Base-by-base conservation (phyloP, 2,329 filamentous ascomycete genomes). In the Pyricularia sp. region DNA sequence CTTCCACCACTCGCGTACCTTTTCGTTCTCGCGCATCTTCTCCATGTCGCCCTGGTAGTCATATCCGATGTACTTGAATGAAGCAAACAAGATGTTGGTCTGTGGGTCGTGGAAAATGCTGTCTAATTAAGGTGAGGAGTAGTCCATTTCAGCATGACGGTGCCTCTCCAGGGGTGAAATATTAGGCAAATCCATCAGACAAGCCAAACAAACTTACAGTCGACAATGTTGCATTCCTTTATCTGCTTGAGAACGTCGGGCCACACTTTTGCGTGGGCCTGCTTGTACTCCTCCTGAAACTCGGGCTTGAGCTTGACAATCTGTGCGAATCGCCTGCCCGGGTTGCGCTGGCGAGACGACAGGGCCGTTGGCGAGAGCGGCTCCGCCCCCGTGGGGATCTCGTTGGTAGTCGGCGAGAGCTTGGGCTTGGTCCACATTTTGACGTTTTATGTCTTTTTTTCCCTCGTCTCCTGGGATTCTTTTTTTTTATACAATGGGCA, bases 221-320 rank as follows among this genome's bases (percentile, higher is more conserved):
- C 91, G 70, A 83, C 80, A 70, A 94, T 92, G 72, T 91, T 90
- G 77, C 88, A 92, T 59, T 89, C 86, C 76, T 89, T 88, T 75
- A 94, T 93, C 79, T 93, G 90, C 76, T 87, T 84, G 42, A 92
- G 79, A 0, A 95, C 91, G 73, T 91, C 90, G 6, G 91, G 91
- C 92, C 91, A 94, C 0, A 93, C 90, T 4, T 83, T 84, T 7
- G 87, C 88, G 75, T 94, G 92, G 71, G 87, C 89, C 73, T 88
- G 84, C 77, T 92, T 93, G 81, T 94, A 94, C 72, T 88, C 85
- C 26, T 85, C 84, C 17, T 90, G 80, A 71, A 81, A 85, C 71
- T 90, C 86, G 14, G 87, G 86, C 78, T 88, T 91, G 69, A 94
- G 84, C 75, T 87, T 88, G 68, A 94, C 84, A 72, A 92, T 90